Evolutionary conservation across 2,329 filamentous ascomycete genomes (phyloP), one percentile per base, ranked within the genome.

Genomic region (Fusarium clavum): DNA sequence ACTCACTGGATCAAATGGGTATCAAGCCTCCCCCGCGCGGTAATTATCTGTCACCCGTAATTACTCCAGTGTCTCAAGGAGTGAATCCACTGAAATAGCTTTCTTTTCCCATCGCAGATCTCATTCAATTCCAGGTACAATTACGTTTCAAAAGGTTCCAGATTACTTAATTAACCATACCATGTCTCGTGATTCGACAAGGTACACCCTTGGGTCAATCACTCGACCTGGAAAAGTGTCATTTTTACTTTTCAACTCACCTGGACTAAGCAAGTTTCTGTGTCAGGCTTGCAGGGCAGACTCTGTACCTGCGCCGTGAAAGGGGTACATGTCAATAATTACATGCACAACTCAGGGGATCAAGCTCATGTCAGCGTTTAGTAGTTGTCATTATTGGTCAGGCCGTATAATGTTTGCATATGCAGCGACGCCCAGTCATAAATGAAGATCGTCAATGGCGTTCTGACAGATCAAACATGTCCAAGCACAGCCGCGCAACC

Each of bases 371-470:
- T 40, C 32, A 25, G 18, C 13, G n/a, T 61, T 20, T 24, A 2
- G 16, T 8, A 10, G 7, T 5, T 16, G 16, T 48, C 14, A 2
- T 16, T 11, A 64, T 57, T 64, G 61, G 61, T 32, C 14, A 43
- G 32, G 14, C 2, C 34, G 49, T 64, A 64, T 8, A 22, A 6
- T 4, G 29, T 22, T 27, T 48, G 30, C 32, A 20, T 41, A 13
- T 46, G 22, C 43, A 45, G 16, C 25, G 34, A 18, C 16, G 45
- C 20, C 38, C 5, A 8, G 14, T 54, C 44, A 22, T 45, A 22
- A 14, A 64, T 64, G 14, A 44, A 45, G 61, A 64, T 49, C 49
- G 29, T 40, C 61, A 24, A 45, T 64, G 48, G 47, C 47, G 29
- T 63, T 55, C 32, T 63, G 43, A 38, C 34, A 62, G 41, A 25